Conservation (phyloP, 208 protist species). For the Vickermania spadyakhi region DNA sequence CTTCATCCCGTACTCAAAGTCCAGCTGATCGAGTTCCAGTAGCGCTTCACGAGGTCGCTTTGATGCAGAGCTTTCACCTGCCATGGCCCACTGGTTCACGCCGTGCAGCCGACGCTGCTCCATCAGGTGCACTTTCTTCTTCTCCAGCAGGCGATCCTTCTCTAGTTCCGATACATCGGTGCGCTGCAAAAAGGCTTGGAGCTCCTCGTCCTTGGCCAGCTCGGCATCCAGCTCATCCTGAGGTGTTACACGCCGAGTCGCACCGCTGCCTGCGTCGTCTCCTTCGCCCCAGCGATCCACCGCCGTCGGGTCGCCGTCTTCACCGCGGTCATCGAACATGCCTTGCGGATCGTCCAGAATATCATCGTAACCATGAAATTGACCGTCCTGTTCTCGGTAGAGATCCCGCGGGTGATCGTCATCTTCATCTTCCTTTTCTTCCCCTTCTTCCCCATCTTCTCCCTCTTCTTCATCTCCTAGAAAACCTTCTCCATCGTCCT, state of each 20-base stretch:
- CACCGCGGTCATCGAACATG: constrained; percentile 11
- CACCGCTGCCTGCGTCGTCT: background rate
- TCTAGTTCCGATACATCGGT: constrained; percentile 58
- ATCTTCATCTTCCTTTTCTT: constrained; percentile 49
- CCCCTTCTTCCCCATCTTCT: constrained; percentile 46
- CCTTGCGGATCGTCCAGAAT: constrained; percentile 27
- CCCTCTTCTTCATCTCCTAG: constrained; percentile 19
- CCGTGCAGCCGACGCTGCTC: constrained; percentile 73
- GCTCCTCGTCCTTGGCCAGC: constrained; percentile 41
- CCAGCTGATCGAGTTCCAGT: constrained; percentile 67
- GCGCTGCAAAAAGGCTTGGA: constrained; percentile 43
- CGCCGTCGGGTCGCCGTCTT: constrained; percentile 2
- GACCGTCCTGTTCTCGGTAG: constrained; percentile 25
- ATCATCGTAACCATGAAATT: constrained; percentile 32
- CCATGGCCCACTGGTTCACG: constrained; percentile 72
- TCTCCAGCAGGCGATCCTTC: constrained; percentile 61
- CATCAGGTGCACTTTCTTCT: constrained; percentile 42
- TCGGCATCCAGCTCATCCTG: constrained; percentile 13
- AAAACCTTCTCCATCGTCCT: constrained; percentile 44
- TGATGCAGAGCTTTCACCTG: constrained; percentile 60
- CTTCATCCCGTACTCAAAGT: constrained; percentile 88
- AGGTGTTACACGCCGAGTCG: background rate
- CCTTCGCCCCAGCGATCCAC: constrained; percentile 3
- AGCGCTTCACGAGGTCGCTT: constrained; percentile 78
- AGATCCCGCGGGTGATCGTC: constrained; percentile 36